Evolutionary conservation across 495 filamentous ascomycete species (phyloP).

Genomic region (Aspergillus campestris): DNA sequence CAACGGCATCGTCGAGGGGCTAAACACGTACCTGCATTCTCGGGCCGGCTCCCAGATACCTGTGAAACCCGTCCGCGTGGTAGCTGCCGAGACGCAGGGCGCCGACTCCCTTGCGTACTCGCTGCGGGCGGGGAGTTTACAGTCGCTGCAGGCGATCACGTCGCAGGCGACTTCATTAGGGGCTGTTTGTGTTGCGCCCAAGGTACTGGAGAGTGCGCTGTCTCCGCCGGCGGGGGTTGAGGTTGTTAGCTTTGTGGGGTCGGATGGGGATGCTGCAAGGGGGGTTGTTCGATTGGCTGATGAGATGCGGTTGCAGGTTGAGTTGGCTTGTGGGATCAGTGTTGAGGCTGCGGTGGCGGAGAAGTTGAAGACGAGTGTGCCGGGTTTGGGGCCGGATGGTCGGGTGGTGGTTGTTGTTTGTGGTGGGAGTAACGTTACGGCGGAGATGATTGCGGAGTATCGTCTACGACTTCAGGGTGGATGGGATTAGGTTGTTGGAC

Average conservation of each 20-base stretch:
- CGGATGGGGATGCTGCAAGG: slow-evolving; percentile 69
- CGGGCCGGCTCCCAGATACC: neutral
- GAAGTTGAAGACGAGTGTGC: slow-evolving; percentile 48
- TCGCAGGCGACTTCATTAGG: slow-evolving; percentile 71
- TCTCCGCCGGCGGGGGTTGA: slow-evolving; percentile 26
- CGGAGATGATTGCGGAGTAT: slow-evolving; percentile 59
- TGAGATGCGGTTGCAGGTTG: slow-evolving; percentile 67
- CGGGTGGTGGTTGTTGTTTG: slow-evolving; percentile 81
- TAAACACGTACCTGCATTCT: slow-evolving; percentile 39
- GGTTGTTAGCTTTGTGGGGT: slow-evolving; percentile 58
- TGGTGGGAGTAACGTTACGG: slow-evolving; percentile 64
- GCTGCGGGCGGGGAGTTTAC: slow-evolving; percentile 44
- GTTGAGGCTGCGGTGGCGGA: slow-evolving; percentile 38
- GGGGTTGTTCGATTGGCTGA: slow-evolving; percentile 66
- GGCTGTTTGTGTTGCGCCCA: slow-evolving; percentile 56
- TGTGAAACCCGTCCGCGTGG: slow-evolving; percentile 37
- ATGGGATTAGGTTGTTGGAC: slow-evolving; percentile 16
- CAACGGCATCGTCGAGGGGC: slow-evolving; percentile 62
- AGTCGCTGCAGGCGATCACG: slow-evolving; percentile 63
- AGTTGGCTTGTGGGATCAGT: slow-evolving; percentile 75
- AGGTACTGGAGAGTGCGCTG: slow-evolving; percentile 53
- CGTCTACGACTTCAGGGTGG: slow-evolving; percentile 31
- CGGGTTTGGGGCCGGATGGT: slow-evolving; percentile 41
- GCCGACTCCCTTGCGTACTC: slow-evolving; percentile 58
- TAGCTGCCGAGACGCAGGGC: slow-evolving; percentile 74